These are phyloP conservation scores for Botrytis porri DNA, from an alignment of 2,329 filamentous ascomycete genomes.

Conservation along the genomic window DNA sequence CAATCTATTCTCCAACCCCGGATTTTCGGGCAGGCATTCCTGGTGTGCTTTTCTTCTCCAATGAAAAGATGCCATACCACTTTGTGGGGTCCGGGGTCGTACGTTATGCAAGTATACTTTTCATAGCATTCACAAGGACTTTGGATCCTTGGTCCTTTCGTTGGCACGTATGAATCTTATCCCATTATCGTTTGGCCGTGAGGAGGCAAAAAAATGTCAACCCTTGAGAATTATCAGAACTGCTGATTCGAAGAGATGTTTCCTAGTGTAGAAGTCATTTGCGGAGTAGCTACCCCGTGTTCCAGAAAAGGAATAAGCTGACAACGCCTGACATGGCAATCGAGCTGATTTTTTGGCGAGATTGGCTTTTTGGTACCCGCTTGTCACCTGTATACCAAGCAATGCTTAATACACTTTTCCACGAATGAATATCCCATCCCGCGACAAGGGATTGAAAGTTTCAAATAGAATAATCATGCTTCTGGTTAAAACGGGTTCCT, in stretches of 20 bases:
- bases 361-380: background rate
- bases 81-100: slow-evolving; percentile 8
- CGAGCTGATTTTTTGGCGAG: slow-evolving; percentile 4
- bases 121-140: background rate
- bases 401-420: background rate
- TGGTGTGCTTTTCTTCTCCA: background rate
- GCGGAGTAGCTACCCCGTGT: background rate
- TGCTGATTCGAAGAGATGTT: background rate
- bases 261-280: background rate
- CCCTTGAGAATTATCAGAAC: background rate
- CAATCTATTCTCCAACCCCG: slow-evolving; percentile 11
- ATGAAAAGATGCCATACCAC: slow-evolving; percentile 3
- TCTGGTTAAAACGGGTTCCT: background rate
- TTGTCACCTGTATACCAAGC: background rate
- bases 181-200: background rate
- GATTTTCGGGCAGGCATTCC: slow-evolving; percentile 19
- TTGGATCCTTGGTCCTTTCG: background rate
- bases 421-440: background rate
- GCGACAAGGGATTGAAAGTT: background rate
- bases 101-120: background rate
- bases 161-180: background rate
- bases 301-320: background rate
- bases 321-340: background rate
- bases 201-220: background rate
- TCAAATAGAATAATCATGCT: background rate